Percentiles rank a stretch among this genome's conserved stretches.
These are phyloP conservation scores for Yamadazyma laniorum DNA, from an alignment of 805 yeast species.

Conservation along the genomic window DNA sequence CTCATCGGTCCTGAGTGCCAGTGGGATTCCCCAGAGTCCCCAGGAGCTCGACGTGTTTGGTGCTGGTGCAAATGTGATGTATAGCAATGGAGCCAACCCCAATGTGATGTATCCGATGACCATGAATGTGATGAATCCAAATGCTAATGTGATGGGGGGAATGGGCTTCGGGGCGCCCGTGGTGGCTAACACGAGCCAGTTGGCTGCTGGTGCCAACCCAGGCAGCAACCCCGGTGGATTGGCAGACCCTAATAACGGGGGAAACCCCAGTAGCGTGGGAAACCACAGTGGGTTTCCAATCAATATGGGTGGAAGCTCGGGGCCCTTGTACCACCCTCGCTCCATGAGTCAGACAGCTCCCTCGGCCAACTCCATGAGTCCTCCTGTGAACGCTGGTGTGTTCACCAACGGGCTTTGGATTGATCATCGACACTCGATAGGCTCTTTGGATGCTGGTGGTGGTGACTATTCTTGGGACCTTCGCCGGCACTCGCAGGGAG, in stretches of 20 bases:
- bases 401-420: background rate
- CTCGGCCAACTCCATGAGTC: background rate
- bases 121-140: no score
- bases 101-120: no score
- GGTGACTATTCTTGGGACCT: background rate
- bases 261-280: no score
- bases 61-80: background rate
- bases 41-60: background rate
- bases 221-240: no score
- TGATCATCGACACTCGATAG: background rate
- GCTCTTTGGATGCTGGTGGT: background rate
- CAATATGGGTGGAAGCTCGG: no score
- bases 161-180: no score
- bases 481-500: constrained; percentile 1
- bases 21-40: constrained; percentile 1
- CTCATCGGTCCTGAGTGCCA: constrained; percentile 5
- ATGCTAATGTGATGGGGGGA: no score
- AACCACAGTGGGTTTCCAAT: no score
- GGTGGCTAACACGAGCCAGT: no score
- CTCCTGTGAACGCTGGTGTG: background rate
- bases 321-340: no score
- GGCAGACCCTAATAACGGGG: no score
- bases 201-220: no score
- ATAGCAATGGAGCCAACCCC: background rate
- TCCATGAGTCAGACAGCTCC: background rate